Percentiles rank a stretch among this genome's conserved stretches.
These are phyloP conservation scores for Termitomyces sp. DNA, from an alignment of 768 basidiomycete genomes.

Conservation along the genomic window DNA sequence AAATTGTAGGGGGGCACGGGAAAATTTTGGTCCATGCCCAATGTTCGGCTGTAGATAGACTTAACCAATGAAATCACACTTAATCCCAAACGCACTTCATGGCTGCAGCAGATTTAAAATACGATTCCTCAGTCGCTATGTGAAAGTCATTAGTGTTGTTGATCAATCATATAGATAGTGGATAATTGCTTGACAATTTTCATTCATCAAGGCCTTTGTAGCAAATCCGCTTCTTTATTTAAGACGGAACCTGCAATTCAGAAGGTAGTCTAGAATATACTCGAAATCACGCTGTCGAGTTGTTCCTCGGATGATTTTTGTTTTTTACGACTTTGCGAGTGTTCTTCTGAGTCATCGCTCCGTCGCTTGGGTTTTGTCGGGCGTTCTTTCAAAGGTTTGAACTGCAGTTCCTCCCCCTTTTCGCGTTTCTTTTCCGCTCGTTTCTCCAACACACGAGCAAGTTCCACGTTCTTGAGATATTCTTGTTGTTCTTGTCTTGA, in stretches of 20 bases:
- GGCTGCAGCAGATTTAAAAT: too few relatives aligned
- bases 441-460: conserved; percentile 81
- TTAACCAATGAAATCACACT: too few relatives aligned
- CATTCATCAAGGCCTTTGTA: background rate
- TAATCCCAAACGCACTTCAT: too few relatives aligned
- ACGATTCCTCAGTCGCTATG: too few relatives aligned
- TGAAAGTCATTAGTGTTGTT: background rate
- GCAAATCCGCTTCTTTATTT: background rate
- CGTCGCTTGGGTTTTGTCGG: conserved; percentile 22
- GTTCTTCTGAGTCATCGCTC: conserved; percentile 16
- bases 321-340: conserved; percentile 20
- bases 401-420: conserved; percentile 46
- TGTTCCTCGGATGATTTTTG: conserved; percentile 17
- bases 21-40: too few relatives aligned
- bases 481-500: conserved; percentile 86
- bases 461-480: conserved; percentile 91
- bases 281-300: conserved; percentile 12
- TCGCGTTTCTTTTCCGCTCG: conserved; percentile 62
- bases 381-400: conserved; percentile 28
- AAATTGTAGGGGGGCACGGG: too few relatives aligned
- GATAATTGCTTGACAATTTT: background rate
- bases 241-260: background rate
- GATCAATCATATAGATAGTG: background rate
- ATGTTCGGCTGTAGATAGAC: too few relatives aligned
- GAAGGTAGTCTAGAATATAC: conserved; percentile 11